Evolutionary conservation across 2,329 filamentous ascomycete species (phyloP).

Genomic region (Alternaria sp.): DNA sequence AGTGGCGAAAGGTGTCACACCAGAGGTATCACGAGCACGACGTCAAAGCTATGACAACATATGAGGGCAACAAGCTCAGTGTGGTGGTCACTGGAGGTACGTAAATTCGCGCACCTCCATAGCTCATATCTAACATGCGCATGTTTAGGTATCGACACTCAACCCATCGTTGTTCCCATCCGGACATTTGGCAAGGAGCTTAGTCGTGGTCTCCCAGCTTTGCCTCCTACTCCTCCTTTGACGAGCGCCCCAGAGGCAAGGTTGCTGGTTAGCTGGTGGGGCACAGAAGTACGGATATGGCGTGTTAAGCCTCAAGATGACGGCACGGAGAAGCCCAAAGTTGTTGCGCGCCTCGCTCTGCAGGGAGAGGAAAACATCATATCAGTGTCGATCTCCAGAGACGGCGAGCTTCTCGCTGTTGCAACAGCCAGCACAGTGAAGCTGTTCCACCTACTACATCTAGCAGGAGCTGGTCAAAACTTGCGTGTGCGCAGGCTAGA

Average conservation of each 20-base stretch:
- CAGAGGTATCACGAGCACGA: slow-evolving; percentile 90
- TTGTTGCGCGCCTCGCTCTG: slow-evolving; percentile 52
- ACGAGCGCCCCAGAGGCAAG: slow-evolving; percentile 76
- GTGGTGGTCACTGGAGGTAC: slow-evolving; percentile 90
- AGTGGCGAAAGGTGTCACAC: slow-evolving; percentile 86
- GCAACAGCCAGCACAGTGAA: slow-evolving; percentile 79
- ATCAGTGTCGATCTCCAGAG: slow-evolving; percentile 73
- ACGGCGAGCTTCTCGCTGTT: slow-evolving; percentile 78
- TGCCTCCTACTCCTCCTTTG: slow-evolving; percentile 80
- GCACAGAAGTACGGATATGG: slow-evolving; percentile 87
- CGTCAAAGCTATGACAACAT: slow-evolving; percentile 91
- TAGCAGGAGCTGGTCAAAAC: slow-evolving; percentile 63
- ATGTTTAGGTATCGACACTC: slow-evolving; percentile 77
- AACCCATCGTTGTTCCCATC: slow-evolving; percentile 82
- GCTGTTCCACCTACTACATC: slow-evolving; percentile 72
- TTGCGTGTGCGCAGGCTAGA: slow-evolving; percentile 76
- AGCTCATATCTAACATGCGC: slow-evolving; percentile 1
- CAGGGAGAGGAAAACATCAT: slow-evolving; percentile 81
- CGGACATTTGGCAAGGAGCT: slow-evolving; percentile 79
- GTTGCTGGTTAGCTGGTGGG: slow-evolving; percentile 90
- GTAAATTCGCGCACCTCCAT: slow-evolving; percentile 26
- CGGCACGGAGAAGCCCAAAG: slow-evolving; percentile 55
- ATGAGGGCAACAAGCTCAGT: slow-evolving; percentile 83
- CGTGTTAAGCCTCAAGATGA: slow-evolving; percentile 62
- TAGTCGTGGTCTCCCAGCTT: slow-evolving; percentile 79